phyloP scores from a whole-genome alignment of 1,139 yeast species.

The Debaryomyces coudertii region DNA sequence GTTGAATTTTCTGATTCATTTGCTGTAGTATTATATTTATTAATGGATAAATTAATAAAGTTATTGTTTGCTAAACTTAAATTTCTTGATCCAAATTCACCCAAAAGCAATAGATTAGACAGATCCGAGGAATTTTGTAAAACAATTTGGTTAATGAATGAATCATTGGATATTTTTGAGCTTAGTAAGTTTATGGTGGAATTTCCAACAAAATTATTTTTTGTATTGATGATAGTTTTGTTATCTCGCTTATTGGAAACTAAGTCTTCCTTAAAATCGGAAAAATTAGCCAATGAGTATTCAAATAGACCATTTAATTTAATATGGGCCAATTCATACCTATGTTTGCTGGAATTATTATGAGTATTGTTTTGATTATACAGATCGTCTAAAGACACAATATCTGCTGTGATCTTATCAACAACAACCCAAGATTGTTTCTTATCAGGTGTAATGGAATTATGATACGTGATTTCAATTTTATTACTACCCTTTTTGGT shows the following conservation, averaged over 20 bases:
- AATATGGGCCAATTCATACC: conserved; percentile 29
- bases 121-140: conserved; percentile 28
- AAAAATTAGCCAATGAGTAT: conserved; percentile 71
- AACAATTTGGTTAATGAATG: conserved; percentile 41
- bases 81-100: conserved; percentile 47
- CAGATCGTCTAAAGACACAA: conserved; percentile 52
- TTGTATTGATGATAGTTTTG: conserved; percentile 30
- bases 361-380: conserved; percentile 35
- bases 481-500: conserved; percentile 49
- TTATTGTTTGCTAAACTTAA: conserved; percentile 33
- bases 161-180: conserved; percentile 42
- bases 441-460: conserved; percentile 30
- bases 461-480: conserved; percentile 48
- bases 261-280: conserved; percentile 41
- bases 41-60: conserved; percentile 31
- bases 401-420: conserved; percentile 63
- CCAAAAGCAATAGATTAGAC: conserved; percentile 41
- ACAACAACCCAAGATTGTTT: conserved; percentile 64
- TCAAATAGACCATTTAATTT: conserved; percentile 78
- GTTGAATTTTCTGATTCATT: conserved; percentile 30
- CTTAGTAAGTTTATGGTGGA: conserved; percentile 72
- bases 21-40: conserved; percentile 34
- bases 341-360: conserved; percentile 17
- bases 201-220: conserved; percentile 58
- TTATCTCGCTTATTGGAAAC: conserved; percentile 34